Evolutionary conservation across 2,329 filamentous ascomycete species (phyloP), one percentile per base, ranked within the genome.

Genomic region (Fusarium neocosmosporiellum): DNA sequence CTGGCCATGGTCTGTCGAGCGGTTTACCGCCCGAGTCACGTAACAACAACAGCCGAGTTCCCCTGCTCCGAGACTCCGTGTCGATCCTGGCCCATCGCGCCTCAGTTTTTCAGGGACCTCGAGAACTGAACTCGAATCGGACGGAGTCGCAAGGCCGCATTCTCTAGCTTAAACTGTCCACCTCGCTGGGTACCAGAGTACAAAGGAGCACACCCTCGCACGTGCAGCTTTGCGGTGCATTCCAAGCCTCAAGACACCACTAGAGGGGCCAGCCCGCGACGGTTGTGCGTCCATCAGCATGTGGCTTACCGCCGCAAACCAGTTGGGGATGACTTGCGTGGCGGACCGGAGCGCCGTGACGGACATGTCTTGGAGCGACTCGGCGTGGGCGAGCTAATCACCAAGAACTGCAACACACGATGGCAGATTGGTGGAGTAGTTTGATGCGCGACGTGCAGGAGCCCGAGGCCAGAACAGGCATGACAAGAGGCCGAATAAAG

Each of bases 241-340:
- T 77, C 74, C 72, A 74, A 69, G 61, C 68, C 48, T 71, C 50
- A 62, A 77, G 70, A 77, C 75, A 75, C 65, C 67, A 75, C 65
- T 65, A 72, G 50, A 68, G 46, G 46, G 43, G 34, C 65, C 61
- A 66, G 48, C 63, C 67, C 63, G 60, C 62, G 66, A 64, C 58
- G 66, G 63, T 67, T 63, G 73, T 73, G 68, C 60, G 41, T 66
- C 71, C 59, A 63, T 67, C 58, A 75, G 65, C 65, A 70, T 78
- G 76, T 75, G 71, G 75, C 74, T 70, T 78, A 57, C 73, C 67
- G 74, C 62, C 59, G 65, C 53, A 58, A 66, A 70, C 67, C 66
- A 71, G 55, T 59, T 75, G 27, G 65, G 58, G 63, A 66, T 73
- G 71, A 66, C 63, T 67, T 72, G 72, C 65, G 72, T 65, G 59